Evolutionary conservation across 306 rosid species (phyloP), one percentile per base, ranked within the genome.

Genomic region (Ormosia emarginata): DNA sequence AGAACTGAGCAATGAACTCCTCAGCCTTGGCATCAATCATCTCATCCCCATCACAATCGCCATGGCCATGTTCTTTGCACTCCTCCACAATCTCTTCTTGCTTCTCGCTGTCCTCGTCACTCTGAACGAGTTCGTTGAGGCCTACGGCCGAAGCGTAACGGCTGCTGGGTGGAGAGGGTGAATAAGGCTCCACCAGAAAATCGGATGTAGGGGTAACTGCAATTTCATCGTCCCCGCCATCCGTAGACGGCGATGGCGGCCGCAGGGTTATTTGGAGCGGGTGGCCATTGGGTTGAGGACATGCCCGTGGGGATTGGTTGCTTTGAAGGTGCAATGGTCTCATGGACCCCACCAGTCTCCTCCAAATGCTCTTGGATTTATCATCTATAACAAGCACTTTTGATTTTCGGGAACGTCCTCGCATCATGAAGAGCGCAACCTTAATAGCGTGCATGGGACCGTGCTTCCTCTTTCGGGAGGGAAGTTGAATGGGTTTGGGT

Each of bases 21-120:
- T 94, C 97, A 0, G 97, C 98, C 75, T 88, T 94, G 4, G 63
- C 81, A 77, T 94, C 97, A 44, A 94, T 91, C 88, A 65, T 87
- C 39, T 79, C 64, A 61, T 94, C 97, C 1, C 83, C 93, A 4
- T 79, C 61, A 5, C 6, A 4, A 41, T 41, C 8, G 2, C 4
- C 52, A 46, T 10, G 0, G 1, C 52, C 75, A 2, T 34, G 40
- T 11, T 47, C 77, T 0, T 55, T 33, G 41, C 67, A 17, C 15
- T 56, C 66, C 34, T 77, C 69, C n/a, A 13, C 2, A 30, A 63
- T 71, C 30, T 5, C 52, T 2, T 24, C 71, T 0, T 49, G 10
- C 6, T 13, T 44, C 18, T 63, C 85, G 4, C 8, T 4, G 0
- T 74, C 77, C 46, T 86, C 85, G 4, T 79, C 85, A 1, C 37